A percentile compares a stretch with the other conserved stretches of the same genome.
phyloP scores from a whole-genome alignment of 139 green algal species.

The Volvox reticuliferus region DNA sequence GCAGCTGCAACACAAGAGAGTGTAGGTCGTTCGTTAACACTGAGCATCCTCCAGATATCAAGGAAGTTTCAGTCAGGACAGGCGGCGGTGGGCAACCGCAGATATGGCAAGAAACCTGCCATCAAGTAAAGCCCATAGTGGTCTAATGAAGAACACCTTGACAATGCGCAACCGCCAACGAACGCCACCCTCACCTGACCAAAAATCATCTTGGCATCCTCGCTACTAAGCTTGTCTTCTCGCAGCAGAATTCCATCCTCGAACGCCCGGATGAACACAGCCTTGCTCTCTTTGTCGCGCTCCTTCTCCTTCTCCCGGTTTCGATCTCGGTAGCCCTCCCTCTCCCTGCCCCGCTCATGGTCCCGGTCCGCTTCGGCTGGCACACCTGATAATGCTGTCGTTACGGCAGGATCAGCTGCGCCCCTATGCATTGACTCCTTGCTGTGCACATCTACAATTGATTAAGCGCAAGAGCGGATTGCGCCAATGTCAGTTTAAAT shows the following conservation, averaged over 20 bases:
- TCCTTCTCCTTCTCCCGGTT: conserved; percentile 28
- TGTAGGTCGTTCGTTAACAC: no score
- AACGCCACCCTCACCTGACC: neutral
- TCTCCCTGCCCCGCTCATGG: neutral
- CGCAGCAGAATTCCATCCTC: conserved; percentile 57
- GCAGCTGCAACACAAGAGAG: neutral
- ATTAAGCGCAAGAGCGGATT: no score
- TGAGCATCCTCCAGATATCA: no score
- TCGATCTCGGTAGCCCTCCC: neutral
- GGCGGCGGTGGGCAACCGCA: no score
- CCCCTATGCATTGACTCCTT: neutral
- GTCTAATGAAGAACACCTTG: no score
- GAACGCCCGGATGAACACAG: conserved; percentile 61
- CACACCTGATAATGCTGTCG: neutral
- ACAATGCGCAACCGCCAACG: neutral
- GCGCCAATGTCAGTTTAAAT: no score
- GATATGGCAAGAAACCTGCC: no score
- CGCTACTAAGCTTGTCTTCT: conserved; percentile 59
- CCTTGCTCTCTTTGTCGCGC: conserved; percentile 34
- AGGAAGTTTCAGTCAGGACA: no score
- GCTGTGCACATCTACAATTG: neutral
- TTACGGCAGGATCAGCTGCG: neutral
- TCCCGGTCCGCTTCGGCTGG: neutral
- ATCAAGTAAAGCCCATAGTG: no score
- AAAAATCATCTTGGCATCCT: conserved; percentile 57